Percentiles rank a stretch among this genome's conserved stretches.
phyloP scores from a whole-genome alignment of 768 basidiomycete species.

The Austroboletus eburneus region DNA sequence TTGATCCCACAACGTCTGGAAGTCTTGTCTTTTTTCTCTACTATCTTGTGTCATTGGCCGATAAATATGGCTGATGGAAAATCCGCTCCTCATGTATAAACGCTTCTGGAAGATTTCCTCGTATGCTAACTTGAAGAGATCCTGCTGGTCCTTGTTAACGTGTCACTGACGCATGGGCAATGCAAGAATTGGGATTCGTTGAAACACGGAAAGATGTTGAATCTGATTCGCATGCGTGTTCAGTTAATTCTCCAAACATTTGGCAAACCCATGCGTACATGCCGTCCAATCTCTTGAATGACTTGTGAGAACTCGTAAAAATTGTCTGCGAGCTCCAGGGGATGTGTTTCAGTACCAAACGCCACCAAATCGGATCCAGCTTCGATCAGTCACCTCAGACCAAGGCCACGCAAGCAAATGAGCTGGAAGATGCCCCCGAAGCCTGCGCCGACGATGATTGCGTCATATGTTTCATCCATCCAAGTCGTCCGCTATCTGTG shows the following conservation, averaged over 20 bases:
- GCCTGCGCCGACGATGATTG: conserved; percentile 4
- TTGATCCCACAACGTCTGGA: neutral
- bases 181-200: neutral
- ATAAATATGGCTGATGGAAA: neutral
- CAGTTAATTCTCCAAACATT: neutral
- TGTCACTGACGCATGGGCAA: neutral
- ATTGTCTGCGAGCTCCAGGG: conserved; percentile 3
- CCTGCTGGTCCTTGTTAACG: neutral
- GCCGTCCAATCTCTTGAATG: neutral
- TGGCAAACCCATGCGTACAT: neutral
- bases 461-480: neutral
- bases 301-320: neutral
- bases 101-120: neutral
- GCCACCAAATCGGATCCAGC: neutral
- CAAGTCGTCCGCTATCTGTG: no score
- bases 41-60: neutral
- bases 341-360: neutral
- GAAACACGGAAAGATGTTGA: neutral
- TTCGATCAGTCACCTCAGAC: conserved; percentile 1
- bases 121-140: neutral
- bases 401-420: neutral
- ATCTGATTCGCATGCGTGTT: neutral
- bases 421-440: conserved; percentile 1
- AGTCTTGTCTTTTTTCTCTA: neutral
- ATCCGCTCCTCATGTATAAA: neutral